A percentile compares a stretch with the other conserved stretches of the same genome.
phyloP scores from a whole-genome alignment of 768 basidiomycete genomes.

The Trametes gibbosa region DNA sequence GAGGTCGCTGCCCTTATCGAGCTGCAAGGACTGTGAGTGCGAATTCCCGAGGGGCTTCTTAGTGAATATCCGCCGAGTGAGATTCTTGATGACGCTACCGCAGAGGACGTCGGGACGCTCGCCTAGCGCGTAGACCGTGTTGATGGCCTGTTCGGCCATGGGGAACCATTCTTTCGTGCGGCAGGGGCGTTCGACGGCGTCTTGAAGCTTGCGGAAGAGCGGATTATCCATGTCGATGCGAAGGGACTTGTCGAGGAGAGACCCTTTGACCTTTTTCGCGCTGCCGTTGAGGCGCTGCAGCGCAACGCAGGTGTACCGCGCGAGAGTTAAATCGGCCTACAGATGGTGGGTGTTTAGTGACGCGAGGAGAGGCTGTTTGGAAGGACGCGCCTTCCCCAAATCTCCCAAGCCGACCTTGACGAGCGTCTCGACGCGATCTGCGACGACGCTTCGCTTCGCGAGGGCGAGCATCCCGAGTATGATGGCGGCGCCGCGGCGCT shows the following conservation, averaged over 20 bases:
- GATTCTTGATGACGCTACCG: slow-evolving; percentile 73
- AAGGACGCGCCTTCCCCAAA: slow-evolving; percentile 65
- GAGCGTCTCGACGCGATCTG: slow-evolving; percentile 80
- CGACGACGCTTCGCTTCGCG: slow-evolving; percentile 73
- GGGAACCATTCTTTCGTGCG: slow-evolving; percentile 94
- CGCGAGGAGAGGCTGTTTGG: not conserved
- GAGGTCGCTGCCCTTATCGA: slow-evolving; percentile 36
- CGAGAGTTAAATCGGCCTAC: slow-evolving; percentile 84
- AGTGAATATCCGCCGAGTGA: slow-evolving; percentile 71
- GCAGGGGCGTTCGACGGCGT: slow-evolving; percentile 76
- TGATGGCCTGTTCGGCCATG: slow-evolving; percentile 94
- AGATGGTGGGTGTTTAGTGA: not conserved
- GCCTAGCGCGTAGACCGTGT: slow-evolving; percentile 91
- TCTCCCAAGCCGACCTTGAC: slow-evolving; percentile 85
- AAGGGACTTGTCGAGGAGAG: slow-evolving; percentile 80
- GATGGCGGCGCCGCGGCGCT: slow-evolving; percentile 93
- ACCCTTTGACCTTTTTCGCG: slow-evolving; percentile 97
- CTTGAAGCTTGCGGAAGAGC: slow-evolving; percentile 81
- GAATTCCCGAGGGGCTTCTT: slow-evolving; percentile 1
- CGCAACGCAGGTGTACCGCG: slow-evolving; percentile 91
- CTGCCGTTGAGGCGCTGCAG: slow-evolving; percentile 91
- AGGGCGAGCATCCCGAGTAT: slow-evolving; percentile 96
- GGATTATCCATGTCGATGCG: slow-evolving; percentile 85
- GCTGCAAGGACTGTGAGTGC: slow-evolving; percentile 9
- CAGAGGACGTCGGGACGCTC: slow-evolving; percentile 90